Conservation (phyloP, 768 basidiomycete species). For the Phanerodontia chrysosporium region DNA sequence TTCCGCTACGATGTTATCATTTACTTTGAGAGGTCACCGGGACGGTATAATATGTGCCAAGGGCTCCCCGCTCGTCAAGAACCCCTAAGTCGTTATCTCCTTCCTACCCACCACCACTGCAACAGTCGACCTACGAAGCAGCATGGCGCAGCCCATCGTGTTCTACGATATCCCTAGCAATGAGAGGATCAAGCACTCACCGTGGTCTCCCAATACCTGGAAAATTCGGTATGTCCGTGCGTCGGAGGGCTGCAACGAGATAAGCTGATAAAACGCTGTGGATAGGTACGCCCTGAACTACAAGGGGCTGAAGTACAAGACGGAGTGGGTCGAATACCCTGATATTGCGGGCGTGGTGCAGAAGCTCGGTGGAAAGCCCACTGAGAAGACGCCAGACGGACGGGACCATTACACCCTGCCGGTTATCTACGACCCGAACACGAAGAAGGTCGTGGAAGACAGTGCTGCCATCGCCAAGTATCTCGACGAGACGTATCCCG, state of each 20-base stretch:
- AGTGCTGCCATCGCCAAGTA: conserved; percentile 46
- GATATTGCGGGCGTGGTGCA: conserved; percentile 34
- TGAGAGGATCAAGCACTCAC: conserved; percentile 12
- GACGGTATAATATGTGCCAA: too few species aligned
- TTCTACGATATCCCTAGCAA: conserved; percentile 24
- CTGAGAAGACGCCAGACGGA: conserved; percentile 28
- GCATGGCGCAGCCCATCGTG: conserved; percentile 8
- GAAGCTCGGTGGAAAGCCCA: conserved; percentile 32
- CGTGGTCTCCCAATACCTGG: conserved; percentile 46
- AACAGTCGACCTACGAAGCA: too few species aligned
- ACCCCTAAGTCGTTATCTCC: too few species aligned
- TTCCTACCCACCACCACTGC: too few species aligned
- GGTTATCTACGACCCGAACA: conserved; percentile 43
- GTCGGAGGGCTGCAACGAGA: conserved; percentile 13
- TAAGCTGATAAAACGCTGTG: neutral
- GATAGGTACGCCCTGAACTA: conserved; percentile 27
- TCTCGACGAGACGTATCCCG: conserved; percentile 46
- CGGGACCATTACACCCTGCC: conserved; percentile 42
- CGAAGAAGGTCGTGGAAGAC: conserved; percentile 34
- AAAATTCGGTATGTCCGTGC: conserved; percentile 33
- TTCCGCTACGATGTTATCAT: too few species aligned
- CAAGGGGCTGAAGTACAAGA: conserved; percentile 37
- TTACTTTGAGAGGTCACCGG: too few species aligned
- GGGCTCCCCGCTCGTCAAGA: too few species aligned
- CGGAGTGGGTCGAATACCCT: conserved; percentile 45